Evolutionary conservation across 345 rosid species (phyloP).

Genomic region (Citrus cavaleriei): DNA sequence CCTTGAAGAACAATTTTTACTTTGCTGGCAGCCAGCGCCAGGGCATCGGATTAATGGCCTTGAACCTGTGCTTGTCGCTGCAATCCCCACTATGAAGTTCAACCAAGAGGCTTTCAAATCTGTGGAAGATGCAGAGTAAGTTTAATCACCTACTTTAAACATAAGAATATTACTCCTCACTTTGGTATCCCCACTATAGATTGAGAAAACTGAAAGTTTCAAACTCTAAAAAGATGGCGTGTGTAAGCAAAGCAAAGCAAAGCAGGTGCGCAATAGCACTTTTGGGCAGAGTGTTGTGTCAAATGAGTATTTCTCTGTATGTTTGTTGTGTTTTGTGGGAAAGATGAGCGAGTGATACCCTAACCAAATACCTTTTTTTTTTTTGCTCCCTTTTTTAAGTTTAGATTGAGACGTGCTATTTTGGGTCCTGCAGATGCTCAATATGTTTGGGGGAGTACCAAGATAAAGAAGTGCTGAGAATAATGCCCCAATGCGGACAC

Average conservation of each 20-base stretch:
- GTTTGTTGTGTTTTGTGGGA: not conserved
- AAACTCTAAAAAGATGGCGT: not conserved
- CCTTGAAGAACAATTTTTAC: not conserved
- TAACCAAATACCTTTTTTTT: not conserved
- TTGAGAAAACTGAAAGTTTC: no score
- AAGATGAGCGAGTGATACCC: not conserved
- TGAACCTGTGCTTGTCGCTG: constrained; percentile 58
- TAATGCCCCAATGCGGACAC: constrained; percentile 75
- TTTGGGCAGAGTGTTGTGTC: not conserved
- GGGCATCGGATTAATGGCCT: constrained; percentile 36
- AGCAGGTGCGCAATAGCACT: not conserved
- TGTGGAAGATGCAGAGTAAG: constrained; percentile 61
- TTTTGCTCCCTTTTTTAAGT: not conserved
- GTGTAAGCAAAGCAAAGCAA: no score
- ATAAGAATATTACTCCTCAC: not conserved
- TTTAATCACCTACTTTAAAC: not conserved
- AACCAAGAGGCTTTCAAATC: constrained; percentile 42
- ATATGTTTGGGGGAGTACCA: constrained; percentile 72
- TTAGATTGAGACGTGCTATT: constrained; percentile 2
- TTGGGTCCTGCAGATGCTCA: constrained; percentile 44
- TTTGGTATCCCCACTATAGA: not conserved
- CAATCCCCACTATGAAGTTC: constrained; percentile 66
- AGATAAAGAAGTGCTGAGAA: constrained; percentile 56
- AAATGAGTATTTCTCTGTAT: not conserved
- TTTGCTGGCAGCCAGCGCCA: constrained; percentile 39